phyloP scores from a whole-genome alignment of 768 basidiomycete genomes.

The Mycena albidolilacea region DNA sequence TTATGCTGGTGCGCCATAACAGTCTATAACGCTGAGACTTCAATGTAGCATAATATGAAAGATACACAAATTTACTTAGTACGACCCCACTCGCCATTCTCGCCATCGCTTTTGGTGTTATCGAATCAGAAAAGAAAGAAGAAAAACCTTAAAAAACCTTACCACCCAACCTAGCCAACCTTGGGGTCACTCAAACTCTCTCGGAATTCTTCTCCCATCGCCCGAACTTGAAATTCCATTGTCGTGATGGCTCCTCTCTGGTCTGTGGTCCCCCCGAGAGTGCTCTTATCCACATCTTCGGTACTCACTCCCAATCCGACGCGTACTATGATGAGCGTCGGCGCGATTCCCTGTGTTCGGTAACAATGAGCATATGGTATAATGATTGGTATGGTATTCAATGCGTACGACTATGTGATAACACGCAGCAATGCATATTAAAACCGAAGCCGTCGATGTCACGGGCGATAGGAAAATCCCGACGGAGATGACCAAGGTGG shows the following conservation, averaged over 20 bases:
- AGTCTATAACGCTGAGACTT: constrained; percentile 3
- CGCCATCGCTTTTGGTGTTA: not conserved
- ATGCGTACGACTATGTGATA: not conserved
- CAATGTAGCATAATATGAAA: not conserved
- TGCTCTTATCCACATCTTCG: not conserved
- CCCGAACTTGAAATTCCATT: not conserved
- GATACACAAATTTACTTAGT: not conserved
- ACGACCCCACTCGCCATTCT: not conserved
- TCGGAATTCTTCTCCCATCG: not conserved
- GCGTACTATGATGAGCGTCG: not conserved
- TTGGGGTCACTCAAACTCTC: not conserved
- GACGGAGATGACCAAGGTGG: not conserved
- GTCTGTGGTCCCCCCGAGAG: not conserved
- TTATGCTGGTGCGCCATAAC: not conserved
- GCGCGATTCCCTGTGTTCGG: not conserved
- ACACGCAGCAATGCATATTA: not conserved
- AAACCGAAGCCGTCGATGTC: not conserved
- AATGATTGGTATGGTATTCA: not conserved
- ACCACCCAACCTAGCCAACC: too few species aligned
- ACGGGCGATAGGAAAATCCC: not conserved
- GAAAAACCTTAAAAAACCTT: too few species aligned
- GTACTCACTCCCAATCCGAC: not conserved
- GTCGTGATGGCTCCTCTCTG: not conserved
- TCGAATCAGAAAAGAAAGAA: not conserved
- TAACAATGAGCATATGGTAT: not conserved